Conservation (phyloP, 1,284 basidiomycete species). For the Inonotus hispidus region DNA sequence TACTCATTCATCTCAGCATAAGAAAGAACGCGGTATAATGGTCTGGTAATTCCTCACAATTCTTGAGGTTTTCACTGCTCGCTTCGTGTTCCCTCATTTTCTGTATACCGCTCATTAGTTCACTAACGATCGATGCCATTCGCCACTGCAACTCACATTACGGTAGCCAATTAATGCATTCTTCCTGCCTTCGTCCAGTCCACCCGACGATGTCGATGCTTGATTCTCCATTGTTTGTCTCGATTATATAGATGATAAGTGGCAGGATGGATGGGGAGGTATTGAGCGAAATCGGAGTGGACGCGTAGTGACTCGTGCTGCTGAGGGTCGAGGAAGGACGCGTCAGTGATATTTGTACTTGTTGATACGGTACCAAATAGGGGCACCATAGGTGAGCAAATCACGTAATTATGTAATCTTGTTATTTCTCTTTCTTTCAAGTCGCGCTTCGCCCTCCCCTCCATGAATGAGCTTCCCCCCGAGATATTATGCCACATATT, state of each 20-base stretch:
- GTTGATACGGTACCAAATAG: neutral
- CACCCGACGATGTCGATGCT: slow-evolving; percentile 25
- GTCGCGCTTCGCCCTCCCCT: too few relatives aligned
- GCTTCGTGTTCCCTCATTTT: slow-evolving; percentile 88
- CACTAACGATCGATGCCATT: neutral
- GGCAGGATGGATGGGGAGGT: neutral
- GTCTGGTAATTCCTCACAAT: slow-evolving; percentile 51
- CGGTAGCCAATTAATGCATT: slow-evolving; percentile 66
- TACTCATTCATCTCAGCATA: slow-evolving; percentile 25
- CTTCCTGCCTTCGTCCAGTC: slow-evolving; percentile 50
- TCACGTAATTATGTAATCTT: too few relatives aligned
- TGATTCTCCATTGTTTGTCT: slow-evolving; percentile 6
- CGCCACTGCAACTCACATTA: slow-evolving; percentile 38
- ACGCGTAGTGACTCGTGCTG: slow-evolving; percentile 3
- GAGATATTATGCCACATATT: too few relatives aligned
- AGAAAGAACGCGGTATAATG: neutral
- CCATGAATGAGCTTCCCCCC: too few relatives aligned
- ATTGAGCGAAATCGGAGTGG: neutral
- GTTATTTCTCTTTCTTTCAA: too few relatives aligned
- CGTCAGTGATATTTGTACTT: slow-evolving; percentile 6
- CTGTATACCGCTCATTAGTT: slow-evolving; percentile 36
- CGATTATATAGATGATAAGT: neutral
- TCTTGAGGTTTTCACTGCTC: slow-evolving; percentile 81
- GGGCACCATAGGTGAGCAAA: neutral
- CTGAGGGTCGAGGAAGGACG: too few relatives aligned